A percentile compares a stretch with the other conserved stretches of the same genome.
phyloP scores from a whole-genome alignment of 2,329 filamentous ascomycete genomes.

The Kalmusia sp. region DNA sequence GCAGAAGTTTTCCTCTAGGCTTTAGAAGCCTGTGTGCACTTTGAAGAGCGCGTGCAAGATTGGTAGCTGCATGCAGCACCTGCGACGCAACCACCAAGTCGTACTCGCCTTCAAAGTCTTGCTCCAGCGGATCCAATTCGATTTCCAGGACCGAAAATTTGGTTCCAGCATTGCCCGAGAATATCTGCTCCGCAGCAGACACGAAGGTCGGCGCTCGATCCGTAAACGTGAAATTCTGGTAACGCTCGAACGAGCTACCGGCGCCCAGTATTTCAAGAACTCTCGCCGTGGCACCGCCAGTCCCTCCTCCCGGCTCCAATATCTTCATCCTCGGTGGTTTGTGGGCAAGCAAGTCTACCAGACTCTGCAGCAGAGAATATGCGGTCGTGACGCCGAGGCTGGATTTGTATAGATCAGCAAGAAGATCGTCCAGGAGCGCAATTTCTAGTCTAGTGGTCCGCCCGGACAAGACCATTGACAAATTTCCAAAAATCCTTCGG shows the following conservation, averaged over 20 bases:
- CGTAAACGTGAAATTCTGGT: constrained; percentile 23
- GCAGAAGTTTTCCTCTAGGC: constrained; percentile 16
- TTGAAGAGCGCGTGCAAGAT: constrained; percentile 4
- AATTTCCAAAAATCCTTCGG: constrained; percentile 23
- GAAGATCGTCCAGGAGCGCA: constrained; percentile 11
- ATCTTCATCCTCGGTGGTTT: constrained; percentile 25
- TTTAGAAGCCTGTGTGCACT: constrained; percentile 19
- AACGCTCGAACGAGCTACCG: constrained; percentile 10
- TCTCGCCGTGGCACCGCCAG: neutral
- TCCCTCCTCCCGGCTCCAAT: constrained; percentile 1
- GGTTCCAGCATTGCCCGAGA: neutral
- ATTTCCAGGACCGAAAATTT: constrained; percentile 22
- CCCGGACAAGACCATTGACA: constrained; percentile 15
- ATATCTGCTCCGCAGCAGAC: constrained; percentile 6
- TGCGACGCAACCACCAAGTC: constrained; percentile 17
- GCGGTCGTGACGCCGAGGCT: constrained; percentile 16
- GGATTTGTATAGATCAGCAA: constrained; percentile 15
- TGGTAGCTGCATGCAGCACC: constrained; percentile 24
- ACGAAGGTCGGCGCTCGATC: constrained; percentile 21
- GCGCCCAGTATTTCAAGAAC: constrained; percentile 6
- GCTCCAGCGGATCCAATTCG: constrained; percentile 11
- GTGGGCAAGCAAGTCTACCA: constrained; percentile 47
- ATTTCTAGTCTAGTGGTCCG: constrained; percentile 16
- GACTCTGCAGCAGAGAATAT: constrained; percentile 16
- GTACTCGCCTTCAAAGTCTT: constrained; percentile 19